Evolutionary conservation across 2,329 filamentous ascomycete species (phyloP), one percentile per base, ranked within the genome.

Genomic region (Penicillium sp.): DNA sequence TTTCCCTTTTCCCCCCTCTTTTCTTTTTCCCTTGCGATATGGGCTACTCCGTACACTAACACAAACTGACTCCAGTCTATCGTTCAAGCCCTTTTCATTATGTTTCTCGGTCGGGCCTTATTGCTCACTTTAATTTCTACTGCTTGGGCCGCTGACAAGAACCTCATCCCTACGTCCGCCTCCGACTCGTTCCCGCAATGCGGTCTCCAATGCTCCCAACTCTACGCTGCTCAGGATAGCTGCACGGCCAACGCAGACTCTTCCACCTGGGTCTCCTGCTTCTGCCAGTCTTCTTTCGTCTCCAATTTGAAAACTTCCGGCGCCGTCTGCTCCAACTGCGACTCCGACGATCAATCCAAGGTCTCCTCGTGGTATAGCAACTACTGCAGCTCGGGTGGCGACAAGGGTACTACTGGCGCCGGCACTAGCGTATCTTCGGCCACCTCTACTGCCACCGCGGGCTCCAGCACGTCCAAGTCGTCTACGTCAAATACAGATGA

Each of bases 321-420:
- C 4, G 78, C 88, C 12, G 91, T 88, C 70, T 79, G 82, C 51
- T 61, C 71, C 13, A 75, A 74, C 20, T 89, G 86, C 62, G 70
- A 75, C 10, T 72, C 69, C 0, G 66, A 68, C 41, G 81, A 81
- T 41, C 71, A 84, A 41, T 62, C 69, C 12, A 78, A 78, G 48
- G 80, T 93, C 57, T 81, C 81, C 57, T 74, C 68, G 46, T 95
- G 89, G 89, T 93, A 85, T 66, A 78, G 78, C 31, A 75, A 73
- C 51, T 83, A 85, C 57, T 93, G 89, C 67, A 66, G 64, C 32
- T 67, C 66, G 31, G 76, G 77, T 7, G 72, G 71, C 4, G 60
- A 64, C 5, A 64, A 61, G 10, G 54, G 58, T 46, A 64, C 67
- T 10, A 46, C 63, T 10, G 53, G 66, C 3, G 60, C 67, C 32